Percentiles rank a stretch among this genome's conserved stretches.
phyloP scores from a whole-genome alignment of 345 rosid genomes.

The Salix suchowensis region DNA sequence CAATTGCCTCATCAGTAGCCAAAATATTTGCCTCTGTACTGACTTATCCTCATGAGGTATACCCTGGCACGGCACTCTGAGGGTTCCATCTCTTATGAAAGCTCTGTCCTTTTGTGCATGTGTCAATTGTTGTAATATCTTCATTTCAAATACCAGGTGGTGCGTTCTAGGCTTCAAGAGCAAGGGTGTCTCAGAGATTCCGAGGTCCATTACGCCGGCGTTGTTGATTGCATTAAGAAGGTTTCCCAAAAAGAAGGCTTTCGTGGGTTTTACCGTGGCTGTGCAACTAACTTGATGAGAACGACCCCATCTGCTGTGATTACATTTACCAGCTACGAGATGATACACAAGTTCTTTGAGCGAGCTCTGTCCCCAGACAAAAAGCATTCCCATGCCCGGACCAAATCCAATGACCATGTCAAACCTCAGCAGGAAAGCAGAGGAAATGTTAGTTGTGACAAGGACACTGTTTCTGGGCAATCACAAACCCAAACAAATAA shows the following conservation, averaged over 20 bases:
- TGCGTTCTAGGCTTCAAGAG: constrained; percentile 94
- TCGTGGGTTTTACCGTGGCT: constrained; percentile 78
- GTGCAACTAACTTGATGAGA: constrained; percentile 69
- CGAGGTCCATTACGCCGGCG: constrained; percentile 51
- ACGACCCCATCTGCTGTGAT: constrained; percentile 85
- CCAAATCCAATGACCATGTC: constrained; percentile 17
- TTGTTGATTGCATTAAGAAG: constrained; percentile 66
- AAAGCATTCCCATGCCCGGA: constrained; percentile 27
- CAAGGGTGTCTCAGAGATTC: constrained; percentile 65
- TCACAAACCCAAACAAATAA: constrained; percentile 33
- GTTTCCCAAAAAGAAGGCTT: constrained; percentile 66
- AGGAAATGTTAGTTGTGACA: constrained; percentile 19
- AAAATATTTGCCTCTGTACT: constrained; percentile 77
- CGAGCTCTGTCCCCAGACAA: constrained; percentile 27
- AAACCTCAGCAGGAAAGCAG: constrained; percentile 18
- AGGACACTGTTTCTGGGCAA: constrained; percentile 13
- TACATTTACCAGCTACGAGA: constrained; percentile 80
- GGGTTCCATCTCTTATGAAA: neutral
- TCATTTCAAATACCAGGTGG: constrained; percentile 40
- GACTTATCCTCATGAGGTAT: constrained; percentile 95
- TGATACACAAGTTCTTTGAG: constrained; percentile 52
- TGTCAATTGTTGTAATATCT: neutral
- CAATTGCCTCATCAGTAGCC: constrained; percentile 73
- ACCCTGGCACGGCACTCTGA: neutral
- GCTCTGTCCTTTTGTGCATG: neutral